Base-by-base conservation (phyloP, 495 filamentous ascomycete genomes). In the Neurospora sp. region DNA sequence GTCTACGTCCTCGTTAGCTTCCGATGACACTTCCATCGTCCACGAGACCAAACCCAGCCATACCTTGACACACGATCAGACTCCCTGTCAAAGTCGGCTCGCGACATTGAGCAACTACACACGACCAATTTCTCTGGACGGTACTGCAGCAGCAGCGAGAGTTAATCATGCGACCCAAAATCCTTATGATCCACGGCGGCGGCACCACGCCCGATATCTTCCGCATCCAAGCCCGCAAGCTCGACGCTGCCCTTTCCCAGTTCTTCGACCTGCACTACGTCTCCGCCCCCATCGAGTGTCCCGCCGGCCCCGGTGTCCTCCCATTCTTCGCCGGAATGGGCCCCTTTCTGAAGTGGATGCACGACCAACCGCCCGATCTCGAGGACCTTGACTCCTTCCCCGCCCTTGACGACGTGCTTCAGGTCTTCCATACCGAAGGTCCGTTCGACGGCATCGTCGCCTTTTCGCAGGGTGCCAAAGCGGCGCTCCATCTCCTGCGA, bases 401-500 rank as follows among this genome's bases (percentile, higher is more conserved):
- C 1, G 69, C 59, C n/a, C 73, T 79, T 1, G 45, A 54, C 1
- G 17, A 66, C 7, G 59, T 79, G 10, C 71, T 76, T 6, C 37
- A 34, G 11, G 34, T 69, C 5, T 74, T 73, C 59, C 43, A 70
- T 15, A 11, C 36, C 24, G 37, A 78, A 13, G 77, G 76, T 1
- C 76, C 76, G 0, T 76, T 79, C 36, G 77, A 79, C 2, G 80
- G 80, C 11, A n/a, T 81, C 5, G 70, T 81, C 0, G 80, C 72
- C 36, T 80, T 81, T 37, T 81, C 79, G 11, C 78, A 79, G 45
- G 80, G 80, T 6, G 79, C 76, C 2, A 80, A 80, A 69, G 75
- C 75, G 2, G 78, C 71, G 21, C 72, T 75, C 21, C 72, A 78
- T 36, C 73, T 81, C 9, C 42, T 76, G 5, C 54, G 79, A 11